These are phyloP conservation scores for Beta vulgaris DNA, from an alignment of 148 eudicot species.

Conservation along the genomic window DNA sequence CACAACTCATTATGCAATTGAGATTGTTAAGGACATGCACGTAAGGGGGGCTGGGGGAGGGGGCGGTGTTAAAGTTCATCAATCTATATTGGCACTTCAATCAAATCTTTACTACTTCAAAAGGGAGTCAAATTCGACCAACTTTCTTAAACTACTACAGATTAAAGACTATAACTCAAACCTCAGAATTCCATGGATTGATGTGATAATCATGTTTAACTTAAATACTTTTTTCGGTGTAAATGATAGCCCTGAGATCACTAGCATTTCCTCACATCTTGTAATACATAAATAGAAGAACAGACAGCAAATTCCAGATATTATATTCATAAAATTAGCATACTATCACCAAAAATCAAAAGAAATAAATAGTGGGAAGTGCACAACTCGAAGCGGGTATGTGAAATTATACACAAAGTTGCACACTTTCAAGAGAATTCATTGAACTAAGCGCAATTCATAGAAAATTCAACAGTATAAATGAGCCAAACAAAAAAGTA, in stretches of 20 bases:
- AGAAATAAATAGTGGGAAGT: too few species aligned
- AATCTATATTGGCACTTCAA: background rate
- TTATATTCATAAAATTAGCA: background rate
- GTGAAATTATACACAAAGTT: conserved; percentile 3
- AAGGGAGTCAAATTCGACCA: background rate
- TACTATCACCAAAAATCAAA: background rate
- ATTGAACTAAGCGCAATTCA: background rate
- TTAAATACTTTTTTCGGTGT: background rate
- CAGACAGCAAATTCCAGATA: background rate
- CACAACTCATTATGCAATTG: background rate
- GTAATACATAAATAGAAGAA: background rate
- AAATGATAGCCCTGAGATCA: background rate
- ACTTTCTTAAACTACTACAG: background rate
- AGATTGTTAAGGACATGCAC: background rate
- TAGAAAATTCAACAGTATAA: background rate
- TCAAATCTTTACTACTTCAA: background rate
- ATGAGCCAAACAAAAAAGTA: background rate
- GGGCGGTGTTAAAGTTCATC: background rate
- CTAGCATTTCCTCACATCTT: background rate
- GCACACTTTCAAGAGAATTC: background rate
- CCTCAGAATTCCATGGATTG: background rate
- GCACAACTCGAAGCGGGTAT: conserved; percentile 9
- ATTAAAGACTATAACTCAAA: background rate
- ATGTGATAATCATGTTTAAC: background rate
- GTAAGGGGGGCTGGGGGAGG: too few species aligned